Evolutionary conservation across 257 asterid genomes (phyloP), one percentile per base, ranked within the genome.

Genomic region (Petunia secreta): DNA sequence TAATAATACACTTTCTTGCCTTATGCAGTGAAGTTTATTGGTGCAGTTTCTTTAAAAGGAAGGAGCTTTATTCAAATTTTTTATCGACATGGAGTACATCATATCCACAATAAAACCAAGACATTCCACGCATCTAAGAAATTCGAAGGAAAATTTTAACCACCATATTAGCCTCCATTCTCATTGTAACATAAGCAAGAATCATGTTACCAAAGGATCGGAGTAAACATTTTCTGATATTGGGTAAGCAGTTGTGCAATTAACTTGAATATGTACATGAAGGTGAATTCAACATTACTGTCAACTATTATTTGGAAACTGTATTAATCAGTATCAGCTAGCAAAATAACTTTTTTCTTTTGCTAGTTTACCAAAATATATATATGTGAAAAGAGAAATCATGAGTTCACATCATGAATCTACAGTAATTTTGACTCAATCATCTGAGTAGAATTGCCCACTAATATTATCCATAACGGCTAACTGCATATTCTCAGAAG

Each of bases 401-500:
- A 16, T 0, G 39, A 8, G 15, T 25, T 25, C 25, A 25, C 25
- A 25, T 25, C 13, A 11, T 6, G 16, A 1, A 1, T 5, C 2
- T 48, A 44, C 57, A 68, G 25, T 25, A 25, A 44, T 68, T 44
- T 39, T 40, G 1, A 46, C 75, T 86, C 80, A 89, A 58, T 91
- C 92, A 80, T 90, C 90, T 34, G 88, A 63, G 78, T 85, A 89
- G 84, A 89, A 88, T 58, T 89, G 94, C 8, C 89, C 92, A 44
- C 94, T 89, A 41, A 89, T 87, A 86, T 89, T 89, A 78, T 89
- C 95, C 96, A 95, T 95, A 80, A 92, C 88, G 39, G 99, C 97
- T 77, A 93, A 69, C 75, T 93, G 99, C 94, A 95, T 93, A 64
- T 91, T 89, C 86, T 95, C 99, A 36, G 97, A 92, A 15, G 99